Evolutionary conservation across 2,329 filamentous ascomycete genomes (phyloP).

Genomic region (Atkinsonella texensis): DNA sequence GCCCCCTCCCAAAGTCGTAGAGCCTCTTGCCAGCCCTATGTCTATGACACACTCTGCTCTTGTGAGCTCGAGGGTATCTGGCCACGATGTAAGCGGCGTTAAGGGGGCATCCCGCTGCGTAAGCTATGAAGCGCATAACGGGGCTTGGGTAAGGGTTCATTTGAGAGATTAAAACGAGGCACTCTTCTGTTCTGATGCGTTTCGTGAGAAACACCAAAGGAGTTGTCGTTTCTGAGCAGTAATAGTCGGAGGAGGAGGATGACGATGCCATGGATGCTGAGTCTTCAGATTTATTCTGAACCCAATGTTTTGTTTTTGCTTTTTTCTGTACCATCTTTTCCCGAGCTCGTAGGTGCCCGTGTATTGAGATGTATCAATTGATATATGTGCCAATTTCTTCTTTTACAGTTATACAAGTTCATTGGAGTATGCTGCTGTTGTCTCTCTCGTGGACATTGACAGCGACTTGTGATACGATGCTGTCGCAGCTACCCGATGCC

Average conservation of each 20-base stretch:
- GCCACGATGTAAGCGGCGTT: constrained; percentile 1
- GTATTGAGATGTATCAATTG: no score
- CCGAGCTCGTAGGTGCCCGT: neutral
- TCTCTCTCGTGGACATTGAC: neutral
- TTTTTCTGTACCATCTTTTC: no score
- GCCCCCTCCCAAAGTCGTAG: neutral
- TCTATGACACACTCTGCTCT: neutral
- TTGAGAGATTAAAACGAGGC: neutral
- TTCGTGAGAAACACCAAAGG: neutral
- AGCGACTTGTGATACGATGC: neutral
- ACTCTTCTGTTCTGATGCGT: constrained; percentile 1
- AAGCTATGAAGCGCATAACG: constrained; percentile 1
- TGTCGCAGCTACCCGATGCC: neutral
- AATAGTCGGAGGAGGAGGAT: neutral
- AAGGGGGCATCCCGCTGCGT: neutral
- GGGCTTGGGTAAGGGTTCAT: neutral
- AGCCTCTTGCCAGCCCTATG: neutral
- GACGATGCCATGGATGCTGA: neutral
- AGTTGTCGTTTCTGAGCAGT: neutral
- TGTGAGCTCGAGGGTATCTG: constrained; percentile 3
- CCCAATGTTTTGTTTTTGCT: no score
- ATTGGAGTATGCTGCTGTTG: neutral
- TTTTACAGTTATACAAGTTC: no score
- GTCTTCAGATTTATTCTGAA: neutral
- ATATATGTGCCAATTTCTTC: no score